Evolutionary conservation across 257 asterid genomes (phyloP).

Genomic region (Capsicum chinense): DNA sequence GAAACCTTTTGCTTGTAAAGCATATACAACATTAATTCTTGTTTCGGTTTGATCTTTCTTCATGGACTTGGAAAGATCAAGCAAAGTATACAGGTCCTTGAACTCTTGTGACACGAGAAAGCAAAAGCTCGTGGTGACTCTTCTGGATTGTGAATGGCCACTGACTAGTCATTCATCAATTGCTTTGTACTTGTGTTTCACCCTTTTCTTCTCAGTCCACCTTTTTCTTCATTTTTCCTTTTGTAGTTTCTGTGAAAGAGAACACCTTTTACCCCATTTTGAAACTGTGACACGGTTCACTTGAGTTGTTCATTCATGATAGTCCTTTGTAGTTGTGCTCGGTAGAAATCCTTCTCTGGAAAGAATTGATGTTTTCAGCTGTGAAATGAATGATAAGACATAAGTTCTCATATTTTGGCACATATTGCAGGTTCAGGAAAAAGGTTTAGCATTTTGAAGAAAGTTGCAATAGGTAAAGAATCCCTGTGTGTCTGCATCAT

Average conservation of each 20-base stretch:
- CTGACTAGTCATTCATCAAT: not conserved
- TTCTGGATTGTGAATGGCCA: conserved; percentile 4
- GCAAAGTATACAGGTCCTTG: not conserved
- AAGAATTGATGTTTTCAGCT: not conserved
- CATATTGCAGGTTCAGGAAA: not conserved
- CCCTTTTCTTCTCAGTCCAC: not conserved
- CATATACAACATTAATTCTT: not conserved
- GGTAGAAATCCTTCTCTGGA: not conserved
- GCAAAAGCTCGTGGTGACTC: not conserved
- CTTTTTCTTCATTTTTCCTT: not conserved
- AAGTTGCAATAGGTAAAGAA: not conserved
- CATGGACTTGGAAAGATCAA: not conserved
- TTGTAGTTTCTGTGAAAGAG: not conserved
- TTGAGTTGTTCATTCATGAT: conserved; percentile 20
- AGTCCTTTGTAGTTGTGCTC: conserved; percentile 18
- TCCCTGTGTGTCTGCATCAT: not conserved
- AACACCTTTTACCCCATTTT: not conserved
- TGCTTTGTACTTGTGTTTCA: not conserved
- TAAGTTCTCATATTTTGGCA: not conserved
- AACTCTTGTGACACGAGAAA: conserved; percentile 1
- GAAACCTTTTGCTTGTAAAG: not conserved
- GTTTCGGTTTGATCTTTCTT: not conserved
- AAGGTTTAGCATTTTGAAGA: not conserved
- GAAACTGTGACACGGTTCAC: not conserved
- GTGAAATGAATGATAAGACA: not conserved